Conservation (phyloP, 257 asterid genomes). For the Linderniella brevidens region DNA sequence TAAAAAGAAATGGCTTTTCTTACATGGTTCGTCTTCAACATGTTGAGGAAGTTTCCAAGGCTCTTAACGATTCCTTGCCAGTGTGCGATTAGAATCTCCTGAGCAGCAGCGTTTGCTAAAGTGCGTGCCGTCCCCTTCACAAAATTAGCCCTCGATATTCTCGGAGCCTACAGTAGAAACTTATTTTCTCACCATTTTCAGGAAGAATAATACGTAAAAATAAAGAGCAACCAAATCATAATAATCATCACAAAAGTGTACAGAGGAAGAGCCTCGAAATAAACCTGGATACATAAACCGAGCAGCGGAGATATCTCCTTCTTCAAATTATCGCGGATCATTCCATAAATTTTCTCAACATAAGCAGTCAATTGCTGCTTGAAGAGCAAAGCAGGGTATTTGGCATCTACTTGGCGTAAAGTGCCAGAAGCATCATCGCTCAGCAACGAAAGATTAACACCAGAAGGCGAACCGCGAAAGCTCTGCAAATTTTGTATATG, state of each 20-base stretch:
- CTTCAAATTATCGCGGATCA: conserved; percentile 79
- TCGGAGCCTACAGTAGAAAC: conserved; percentile 56
- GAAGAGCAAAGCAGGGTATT: conserved; percentile 90
- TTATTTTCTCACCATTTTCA: too few species aligned
- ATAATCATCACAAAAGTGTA: too few species aligned
- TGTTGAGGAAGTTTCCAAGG: conserved; percentile 45
- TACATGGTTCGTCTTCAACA: conserved; percentile 63
- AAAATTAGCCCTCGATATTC: conserved; percentile 79
- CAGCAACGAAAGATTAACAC: conserved; percentile 51
- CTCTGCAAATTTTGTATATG: conserved; percentile 29
- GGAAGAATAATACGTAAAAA: too few species aligned
- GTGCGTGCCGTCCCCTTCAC: conserved; percentile 77
- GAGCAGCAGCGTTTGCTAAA: conserved; percentile 83
- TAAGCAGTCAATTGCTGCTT: conserved; percentile 85
- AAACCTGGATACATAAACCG: conserved; percentile 92
- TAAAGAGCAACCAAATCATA: not conserved
- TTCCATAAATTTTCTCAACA: conserved; percentile 81
- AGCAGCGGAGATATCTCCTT: conserved; percentile 81
- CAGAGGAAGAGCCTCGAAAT: conserved; percentile 14
- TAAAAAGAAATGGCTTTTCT: conserved; percentile 11
- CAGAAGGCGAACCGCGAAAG: conserved; percentile 74
- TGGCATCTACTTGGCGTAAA: conserved; percentile 87
- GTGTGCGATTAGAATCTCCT: conserved; percentile 83
- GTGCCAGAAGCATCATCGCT: conserved; percentile 42
- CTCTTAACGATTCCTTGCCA: conserved; percentile 93